Conservation (phyloP, 2,329 filamentous ascomycete genomes). For the Didymella glomerata region DNA sequence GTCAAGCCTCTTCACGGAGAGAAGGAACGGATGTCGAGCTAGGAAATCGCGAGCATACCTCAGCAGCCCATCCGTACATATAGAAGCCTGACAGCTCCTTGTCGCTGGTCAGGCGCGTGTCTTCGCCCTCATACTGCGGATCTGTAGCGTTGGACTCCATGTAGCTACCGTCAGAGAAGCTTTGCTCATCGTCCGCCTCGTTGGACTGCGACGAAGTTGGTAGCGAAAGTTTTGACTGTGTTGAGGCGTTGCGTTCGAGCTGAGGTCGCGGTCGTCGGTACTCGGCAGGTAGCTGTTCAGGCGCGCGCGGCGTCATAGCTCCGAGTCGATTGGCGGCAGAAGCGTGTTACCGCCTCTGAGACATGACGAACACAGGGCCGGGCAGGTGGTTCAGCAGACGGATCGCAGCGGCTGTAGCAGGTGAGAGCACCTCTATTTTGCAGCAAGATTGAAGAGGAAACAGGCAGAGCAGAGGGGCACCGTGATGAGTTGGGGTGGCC, state of each 20-base stretch:
- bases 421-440: neutral
- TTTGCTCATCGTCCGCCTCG: constrained; percentile 57
- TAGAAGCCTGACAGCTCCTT: constrained; percentile 96
- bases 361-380: constrained; percentile 17
- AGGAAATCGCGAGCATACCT: constrained; percentile 55
- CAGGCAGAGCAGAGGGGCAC: neutral
- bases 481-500: constrained; percentile 11
- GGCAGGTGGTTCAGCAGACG: constrained; percentile 3
- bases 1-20: neutral
- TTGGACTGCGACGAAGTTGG: constrained; percentile 50
- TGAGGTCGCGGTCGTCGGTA: constrained; percentile 38
- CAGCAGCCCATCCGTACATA: constrained; percentile 92
- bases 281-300: constrained; percentile 20
- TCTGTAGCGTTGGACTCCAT: constrained; percentile 45
- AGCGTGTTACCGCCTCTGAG: constrained; percentile 16
- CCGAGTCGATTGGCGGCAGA: constrained; percentile 35
- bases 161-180: constrained; percentile 41
- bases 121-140: constrained; percentile 79
- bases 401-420: neutral
- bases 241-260: constrained; percentile 43
- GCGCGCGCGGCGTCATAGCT: constrained; percentile 42
- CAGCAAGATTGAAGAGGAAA: neutral
- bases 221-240: constrained; percentile 47
- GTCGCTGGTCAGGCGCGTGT: constrained; percentile 83
- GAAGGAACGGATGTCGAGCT: neutral